Evolutionary conservation across 257 asterid genomes (phyloP).

Genomic region (Ilex asprella): DNA sequence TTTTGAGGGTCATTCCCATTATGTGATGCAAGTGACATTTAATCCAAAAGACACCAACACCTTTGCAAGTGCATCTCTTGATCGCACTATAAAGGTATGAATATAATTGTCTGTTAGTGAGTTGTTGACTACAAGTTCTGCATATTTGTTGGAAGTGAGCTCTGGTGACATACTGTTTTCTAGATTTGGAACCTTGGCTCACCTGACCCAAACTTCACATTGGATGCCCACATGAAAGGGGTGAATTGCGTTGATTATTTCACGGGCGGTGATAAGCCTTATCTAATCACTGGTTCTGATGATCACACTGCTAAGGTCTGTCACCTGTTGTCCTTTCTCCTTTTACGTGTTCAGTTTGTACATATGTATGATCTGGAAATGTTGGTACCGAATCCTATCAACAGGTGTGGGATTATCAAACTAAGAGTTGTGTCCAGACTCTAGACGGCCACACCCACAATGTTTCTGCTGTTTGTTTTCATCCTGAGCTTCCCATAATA

Average conservation of each 20-base stretch:
- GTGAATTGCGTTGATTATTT: conserved; percentile 97
- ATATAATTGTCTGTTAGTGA: background rate
- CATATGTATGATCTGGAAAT: conserved; percentile 4
- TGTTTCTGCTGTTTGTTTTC: conserved; percentile 98
- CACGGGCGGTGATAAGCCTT: conserved; percentile 98
- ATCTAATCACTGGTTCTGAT: conserved; percentile 91
- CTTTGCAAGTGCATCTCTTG: conserved; percentile 99
- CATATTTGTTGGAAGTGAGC: too few species aligned
- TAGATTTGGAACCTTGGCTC: conserved; percentile 99
- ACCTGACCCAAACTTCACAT: conserved; percentile 96
- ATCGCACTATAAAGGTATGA: conserved; percentile 87
- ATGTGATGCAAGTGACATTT: conserved; percentile 98
- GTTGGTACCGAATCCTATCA: conserved; percentile 14
- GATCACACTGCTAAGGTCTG: conserved; percentile 98
- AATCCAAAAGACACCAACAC: conserved; percentile 98
- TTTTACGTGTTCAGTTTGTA: conserved; percentile 11
- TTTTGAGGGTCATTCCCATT: conserved; percentile 99
- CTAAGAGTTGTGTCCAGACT: conserved; percentile 97
- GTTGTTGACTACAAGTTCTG: too few species aligned
- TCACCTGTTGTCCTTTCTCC: conserved; percentile 12
- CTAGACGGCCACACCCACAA: conserved; percentile 98
- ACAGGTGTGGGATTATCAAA: conserved; percentile 99
- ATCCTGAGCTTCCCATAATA: conserved; percentile 97
- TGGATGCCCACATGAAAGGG: conserved; percentile 95
- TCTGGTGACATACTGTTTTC: conserved; percentile 7